phyloP scores from a whole-genome alignment of 768 basidiomycete species.

The Tremella yokohamensis region DNA sequence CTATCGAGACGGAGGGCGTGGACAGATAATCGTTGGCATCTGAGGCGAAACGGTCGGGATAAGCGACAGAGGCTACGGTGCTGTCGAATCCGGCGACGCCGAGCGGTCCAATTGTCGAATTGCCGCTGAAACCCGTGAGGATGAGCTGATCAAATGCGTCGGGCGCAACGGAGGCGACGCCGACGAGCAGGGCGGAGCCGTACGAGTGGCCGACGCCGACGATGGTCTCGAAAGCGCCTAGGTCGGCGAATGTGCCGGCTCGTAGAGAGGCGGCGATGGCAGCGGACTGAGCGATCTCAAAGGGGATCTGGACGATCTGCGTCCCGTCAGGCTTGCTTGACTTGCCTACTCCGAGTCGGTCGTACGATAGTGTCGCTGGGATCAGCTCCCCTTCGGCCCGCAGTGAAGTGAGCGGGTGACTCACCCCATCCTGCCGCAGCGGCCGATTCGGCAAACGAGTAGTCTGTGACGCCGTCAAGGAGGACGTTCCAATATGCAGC shows the following conservation, averaged over 20 bases:
- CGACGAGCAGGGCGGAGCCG: constrained; percentile 19
- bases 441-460: constrained; percentile 33
- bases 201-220: constrained; percentile 39
- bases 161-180: constrained; percentile 20
- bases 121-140: constrained; percentile 36
- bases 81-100: constrained; percentile 26
- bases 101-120: constrained; percentile 29
- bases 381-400: neutral
- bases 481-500: constrained; percentile 36
- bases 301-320: constrained; percentile 31
- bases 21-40: constrained; percentile 30
- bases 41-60: constrained; percentile 27
- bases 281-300: constrained; percentile 33
- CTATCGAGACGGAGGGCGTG: constrained; percentile 26
- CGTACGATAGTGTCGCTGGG: constrained; percentile 36
- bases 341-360: constrained; percentile 36
- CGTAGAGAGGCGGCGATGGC: constrained; percentile 26
- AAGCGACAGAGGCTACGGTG: constrained; percentile 36
- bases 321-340: constrained; percentile 37
- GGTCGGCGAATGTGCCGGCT: constrained; percentile 18
- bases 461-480: constrained; percentile 19
- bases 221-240: constrained; percentile 22
- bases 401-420: neutral
- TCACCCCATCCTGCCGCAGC: constrained; percentile 26
- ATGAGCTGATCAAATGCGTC: constrained; percentile 22